These are phyloP conservation scores for Trichoderma aggressivum DNA, from an alignment of 2,329 filamentous ascomycete genomes.

Conservation along the genomic window DNA sequence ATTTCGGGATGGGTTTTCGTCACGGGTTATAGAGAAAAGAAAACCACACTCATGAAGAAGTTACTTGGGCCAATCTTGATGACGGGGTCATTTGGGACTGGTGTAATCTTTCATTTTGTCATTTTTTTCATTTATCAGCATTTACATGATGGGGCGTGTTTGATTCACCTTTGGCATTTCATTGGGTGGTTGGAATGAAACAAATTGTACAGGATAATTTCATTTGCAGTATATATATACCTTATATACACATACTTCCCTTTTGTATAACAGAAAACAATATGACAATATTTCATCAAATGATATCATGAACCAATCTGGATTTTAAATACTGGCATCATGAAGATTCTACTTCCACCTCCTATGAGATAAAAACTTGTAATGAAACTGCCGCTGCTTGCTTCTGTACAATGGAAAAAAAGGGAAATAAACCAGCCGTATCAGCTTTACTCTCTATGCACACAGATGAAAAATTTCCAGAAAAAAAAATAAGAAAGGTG, in stretches of 20 bases:
- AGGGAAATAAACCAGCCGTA: neutral
- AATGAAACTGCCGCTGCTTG: neutral
- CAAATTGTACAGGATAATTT: neutral
- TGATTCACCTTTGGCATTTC: conserved; percentile 5
- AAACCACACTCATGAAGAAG: neutral
- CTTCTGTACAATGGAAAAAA: neutral
- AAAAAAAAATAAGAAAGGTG: neutral
- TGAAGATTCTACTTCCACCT: neutral
- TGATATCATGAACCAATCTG: neutral
- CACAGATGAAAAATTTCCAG: neutral
- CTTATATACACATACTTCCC: neutral
- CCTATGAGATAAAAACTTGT: neutral
- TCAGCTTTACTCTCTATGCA: conserved; percentile 7
- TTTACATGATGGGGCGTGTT: conserved; percentile 9
- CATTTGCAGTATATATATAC: neutral
- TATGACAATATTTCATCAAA: neutral
- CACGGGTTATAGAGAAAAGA: conserved; percentile 8
- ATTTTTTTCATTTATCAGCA: neutral
- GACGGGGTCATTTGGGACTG: neutral
- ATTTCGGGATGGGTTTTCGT: neutral
- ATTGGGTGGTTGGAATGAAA: neutral
- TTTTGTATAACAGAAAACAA: conserved; percentile 4
- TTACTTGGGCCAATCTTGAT: neutral
- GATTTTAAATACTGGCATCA: neutral
- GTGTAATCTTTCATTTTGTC: neutral